A percentile compares a stretch with the other conserved stretches of the same genome.
phyloP scores from a whole-genome alignment of 371 early-diverging fungal species.

The Saksenaea oblongispora region DNA sequence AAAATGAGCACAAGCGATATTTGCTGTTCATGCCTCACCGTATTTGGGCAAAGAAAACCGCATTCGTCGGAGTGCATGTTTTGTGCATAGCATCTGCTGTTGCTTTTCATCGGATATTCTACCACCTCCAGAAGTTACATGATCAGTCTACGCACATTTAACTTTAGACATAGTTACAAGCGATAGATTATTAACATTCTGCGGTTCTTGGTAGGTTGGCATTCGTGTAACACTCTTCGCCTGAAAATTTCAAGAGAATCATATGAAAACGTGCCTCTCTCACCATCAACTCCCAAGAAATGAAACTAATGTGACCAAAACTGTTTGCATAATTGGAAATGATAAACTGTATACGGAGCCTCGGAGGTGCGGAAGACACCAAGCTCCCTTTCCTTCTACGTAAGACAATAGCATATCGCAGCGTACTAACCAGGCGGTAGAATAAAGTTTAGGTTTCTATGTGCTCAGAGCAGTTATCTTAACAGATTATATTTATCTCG shows the following conservation, averaged over 20 bases:
- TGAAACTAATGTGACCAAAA: background rate
- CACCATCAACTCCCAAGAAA: background rate
- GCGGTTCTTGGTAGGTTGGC: background rate
- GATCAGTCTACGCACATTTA: no score
- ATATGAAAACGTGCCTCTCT: background rate
- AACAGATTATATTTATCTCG: background rate
- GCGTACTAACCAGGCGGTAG: background rate
- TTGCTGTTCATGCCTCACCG: background rate
- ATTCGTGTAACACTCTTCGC: background rate
- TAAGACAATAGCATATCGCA: background rate
- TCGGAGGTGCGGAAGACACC: background rate
- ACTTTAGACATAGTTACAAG: no score
- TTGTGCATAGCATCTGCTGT: no score
- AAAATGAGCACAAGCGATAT: background rate
- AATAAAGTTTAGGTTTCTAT: background rate
- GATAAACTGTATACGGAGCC: background rate
- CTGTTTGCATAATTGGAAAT: background rate
- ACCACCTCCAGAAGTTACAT: no score
- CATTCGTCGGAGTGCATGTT: no score
- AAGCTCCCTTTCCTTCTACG: background rate
- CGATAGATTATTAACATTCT: background rate
- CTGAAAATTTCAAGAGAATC: background rate
- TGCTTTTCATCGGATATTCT: no score
- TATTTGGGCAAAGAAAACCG: background rate
- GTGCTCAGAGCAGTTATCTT: background rate